Evolutionary conservation across 2,329 filamentous ascomycete genomes (phyloP), one percentile per base, ranked within the genome.

Genomic region (Ploettnerulaceae sp.): DNA sequence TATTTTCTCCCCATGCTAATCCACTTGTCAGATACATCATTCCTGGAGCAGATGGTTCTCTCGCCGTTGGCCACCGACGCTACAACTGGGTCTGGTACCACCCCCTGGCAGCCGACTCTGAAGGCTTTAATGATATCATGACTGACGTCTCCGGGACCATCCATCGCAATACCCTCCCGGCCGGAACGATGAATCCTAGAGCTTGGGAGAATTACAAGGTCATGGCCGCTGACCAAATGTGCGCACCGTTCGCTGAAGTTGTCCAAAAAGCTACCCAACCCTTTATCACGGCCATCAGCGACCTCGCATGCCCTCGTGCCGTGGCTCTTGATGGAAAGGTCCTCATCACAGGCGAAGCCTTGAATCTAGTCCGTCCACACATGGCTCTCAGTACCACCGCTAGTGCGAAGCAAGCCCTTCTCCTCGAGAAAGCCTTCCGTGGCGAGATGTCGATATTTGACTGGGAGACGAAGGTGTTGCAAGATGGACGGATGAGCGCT

Each of bases 31-130:
- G 43, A 24, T 46, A 46, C 26, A 24, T 46, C 34, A 46, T 46
- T 14, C 43, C 43, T 11, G 35, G 43, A 18, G 28, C 35, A 28
- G 29, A 46, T 44, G 70, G 70, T 2, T 63, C 61, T 2, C 54
- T 70, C 4, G 60, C 66, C 36, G 64, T 60, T 0, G 69, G 69
- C 3, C 48, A 66, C 15, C 64, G 70, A 0, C 65, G 69, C 11
- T 62, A 71, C 41, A 74, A 71, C 52, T 72, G 67, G 57, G 70
- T 73, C 12, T 74, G 68, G 60, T 73, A 73, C 53, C 63, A 63
- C 47, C 69, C 71, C 44, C 35, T 50, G 15, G n/a, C 39, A 5
- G 29, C 24, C 9, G 15, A 22, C 25, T 56, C 55, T 2, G 21
- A 31, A 28, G 55, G 57, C 29, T 61, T 54, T 47, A 48, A 47